Base-by-base conservation (phyloP, 495 filamentous ascomycete genomes). In the Hyaloscypha hepaticicola region DNA sequence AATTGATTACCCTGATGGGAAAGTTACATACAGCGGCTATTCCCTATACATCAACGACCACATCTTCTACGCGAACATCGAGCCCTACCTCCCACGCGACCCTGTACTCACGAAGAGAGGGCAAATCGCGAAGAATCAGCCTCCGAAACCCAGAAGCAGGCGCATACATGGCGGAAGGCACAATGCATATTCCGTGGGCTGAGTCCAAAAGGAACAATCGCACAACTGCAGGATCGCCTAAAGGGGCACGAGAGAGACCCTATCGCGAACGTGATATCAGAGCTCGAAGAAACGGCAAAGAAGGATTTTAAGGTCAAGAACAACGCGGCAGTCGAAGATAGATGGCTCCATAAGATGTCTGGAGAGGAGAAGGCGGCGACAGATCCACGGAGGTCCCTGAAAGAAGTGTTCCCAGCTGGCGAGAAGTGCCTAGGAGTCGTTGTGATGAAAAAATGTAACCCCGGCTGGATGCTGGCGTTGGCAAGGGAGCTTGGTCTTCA, bases 101-200 rank as follows among this genome's bases (percentile, higher is more conserved):
- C 52, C 61, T 22, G 24, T 50, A 2, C 52, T n/a, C 12, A 57
- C 48, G 16, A 25, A 25, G 25, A 45, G 5, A n/a, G 50, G 50
- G 4, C 27, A 8, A 2, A 41, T 45, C 27, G 48, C 50, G 16
- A 56, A 56, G 25, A 38, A 21, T 1, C 61, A 64, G 24, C 38
- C 38, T 16, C 31, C 52, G 34, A 24, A 5, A 5, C 26, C 45
- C 6, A 5, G 25, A 28, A 26, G 12, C 34, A 64, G 61, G 22
- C 61, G 12, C 2, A 21, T 16, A 58, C 27, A 28, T 64, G 61
- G 61, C 58, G 61, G 53, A 64, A 64, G 31, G 61, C 53, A 5
- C 61, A 64, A 64, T 64, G 51, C 25, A 22, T 41, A 12, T 57
- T 56, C 19, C 61, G 51, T 2, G 52, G 52, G 9, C 29, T 57